A percentile compares a stretch with the other conserved stretches of the same genome.
Evolutionary conservation across 225 moss, liverwort and hornwort species (phyloP).

Genomic region (Polytrichum commune): DNA sequence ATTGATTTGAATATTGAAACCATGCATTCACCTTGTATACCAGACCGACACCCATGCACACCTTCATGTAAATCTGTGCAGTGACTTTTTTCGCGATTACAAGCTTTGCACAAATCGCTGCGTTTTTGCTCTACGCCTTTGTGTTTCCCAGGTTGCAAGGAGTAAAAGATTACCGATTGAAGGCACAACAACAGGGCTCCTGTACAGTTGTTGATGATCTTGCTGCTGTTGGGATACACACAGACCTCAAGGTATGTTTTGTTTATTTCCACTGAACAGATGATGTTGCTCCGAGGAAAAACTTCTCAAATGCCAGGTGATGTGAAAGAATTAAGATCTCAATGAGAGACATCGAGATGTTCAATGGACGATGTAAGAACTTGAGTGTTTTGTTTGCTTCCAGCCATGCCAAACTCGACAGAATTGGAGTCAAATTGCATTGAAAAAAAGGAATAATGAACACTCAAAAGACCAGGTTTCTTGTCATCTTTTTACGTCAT

Average conservation of each 20-base stretch:
- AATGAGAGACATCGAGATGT: too few species aligned
- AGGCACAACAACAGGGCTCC: conserved; percentile 45
- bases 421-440: too few species aligned
- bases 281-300: too few species aligned
- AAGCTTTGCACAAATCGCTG: conserved; percentile 32
- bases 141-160: conserved; percentile 49
- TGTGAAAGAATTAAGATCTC: background rate
- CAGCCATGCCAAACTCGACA: too few species aligned
- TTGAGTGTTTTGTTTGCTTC: too few species aligned
- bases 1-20: too few species aligned
- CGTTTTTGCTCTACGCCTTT: conserved; percentile 34
- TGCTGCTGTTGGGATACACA: conserved; percentile 22
- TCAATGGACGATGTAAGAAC: too few species aligned
- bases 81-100: conserved; percentile 46
- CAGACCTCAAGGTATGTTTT: background rate
- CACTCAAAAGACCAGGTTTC: too few species aligned
- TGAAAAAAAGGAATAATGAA: too few species aligned
- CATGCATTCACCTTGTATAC: too few species aligned
- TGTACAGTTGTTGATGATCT: conserved; percentile 47
- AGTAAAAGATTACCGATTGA: conserved; percentile 34
- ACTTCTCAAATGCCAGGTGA: background rate
- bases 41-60: background rate
- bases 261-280: too few species aligned
- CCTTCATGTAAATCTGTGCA: conserved; percentile 9
- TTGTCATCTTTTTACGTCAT: too few species aligned